Percentiles rank a stretch among this genome's conserved stretches.
These are phyloP conservation scores for Kodamaea sp. DNA, from an alignment of 1,139 yeast species.

Conservation along the genomic window DNA sequence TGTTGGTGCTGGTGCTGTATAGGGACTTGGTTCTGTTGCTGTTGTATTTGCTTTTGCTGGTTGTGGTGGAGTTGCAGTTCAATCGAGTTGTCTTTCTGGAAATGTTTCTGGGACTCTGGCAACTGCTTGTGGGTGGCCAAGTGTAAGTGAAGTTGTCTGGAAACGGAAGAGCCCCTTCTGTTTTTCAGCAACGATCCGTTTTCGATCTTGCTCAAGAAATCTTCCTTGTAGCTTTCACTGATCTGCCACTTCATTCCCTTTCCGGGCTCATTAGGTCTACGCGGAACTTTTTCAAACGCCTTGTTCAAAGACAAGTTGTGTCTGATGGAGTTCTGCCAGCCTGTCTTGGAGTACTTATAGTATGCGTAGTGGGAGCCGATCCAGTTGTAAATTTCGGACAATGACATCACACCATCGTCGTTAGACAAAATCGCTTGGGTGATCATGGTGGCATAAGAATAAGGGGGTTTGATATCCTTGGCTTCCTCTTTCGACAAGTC, in stretches of 20 bases:
- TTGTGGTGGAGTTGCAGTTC: conserved; percentile 20
- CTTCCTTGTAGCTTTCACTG: conserved; percentile 78
- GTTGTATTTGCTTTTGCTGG: conserved; percentile 17
- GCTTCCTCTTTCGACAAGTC: conserved; percentile 88
- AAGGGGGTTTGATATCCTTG: conserved; percentile 93
- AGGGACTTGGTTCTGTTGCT: conserved; percentile 17
- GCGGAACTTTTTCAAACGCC: conserved; percentile 92
- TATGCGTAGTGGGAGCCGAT: conserved; percentile 85
- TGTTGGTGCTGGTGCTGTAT: conserved; percentile 17
- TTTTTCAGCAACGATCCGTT: conserved; percentile 72
- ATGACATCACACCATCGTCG: conserved; percentile 81
- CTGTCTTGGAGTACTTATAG: conserved; percentile 90
- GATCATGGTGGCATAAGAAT: conserved; percentile 96
- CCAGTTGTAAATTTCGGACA: conserved; percentile 92
- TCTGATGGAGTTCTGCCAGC: conserved; percentile 86
- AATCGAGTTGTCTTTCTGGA: conserved; percentile 23
- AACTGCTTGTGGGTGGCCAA: conserved; percentile 68
- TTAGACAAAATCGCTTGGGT: conserved; percentile 94
- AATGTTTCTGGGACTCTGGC: conserved; percentile 51
- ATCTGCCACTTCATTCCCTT: conserved; percentile 99
- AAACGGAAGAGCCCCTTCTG: conserved; percentile 78
- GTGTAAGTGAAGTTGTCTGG: conserved; percentile 75
- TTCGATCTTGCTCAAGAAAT: conserved; percentile 75
- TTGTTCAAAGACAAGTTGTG: conserved; percentile 80
- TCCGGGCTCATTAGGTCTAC: conserved; percentile 95